Evolutionary conservation across 768 basidiomycete species (phyloP), one percentile per base, ranked within the genome.

Genomic region (Psilocybe sp.): DNA sequence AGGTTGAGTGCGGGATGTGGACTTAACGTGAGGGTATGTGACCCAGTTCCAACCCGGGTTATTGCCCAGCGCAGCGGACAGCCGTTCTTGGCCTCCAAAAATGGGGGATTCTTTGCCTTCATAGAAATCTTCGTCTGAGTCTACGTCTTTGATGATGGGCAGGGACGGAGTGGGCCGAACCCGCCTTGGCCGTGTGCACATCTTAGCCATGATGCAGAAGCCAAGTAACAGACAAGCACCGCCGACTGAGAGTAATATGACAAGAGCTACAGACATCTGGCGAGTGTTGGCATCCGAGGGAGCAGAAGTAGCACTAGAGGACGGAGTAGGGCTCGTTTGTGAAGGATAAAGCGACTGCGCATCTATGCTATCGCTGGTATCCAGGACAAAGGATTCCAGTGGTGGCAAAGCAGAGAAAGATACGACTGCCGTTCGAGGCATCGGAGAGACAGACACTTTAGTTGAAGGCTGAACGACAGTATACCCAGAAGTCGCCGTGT

Each of bases 41-140:
- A 79, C 74, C 81, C 81, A 84, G 44, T 73, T 74, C 78, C 81
- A 85, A 14, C 73, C 62, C 5, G 76, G 71, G 6, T 68, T 73
- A 40, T 75, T 72, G 47, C 69, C 70, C 56, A 68, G 57, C 19
- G 66, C 61, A 1, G 81, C 77, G 2, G 79, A 77, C 33, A 78
- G 66, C 38, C 74, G 59, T 57, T 89, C 87, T 58, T 82, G 82
- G 1, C 89, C 87, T n/a, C 88, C 87, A 57, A 91, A 90, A 33
- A 89, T 68, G 19, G 85, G 86, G 2, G 87, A 89, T 19, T 83
- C 83, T 47, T 83, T 79, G 7, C 70, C 61, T 33, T 71, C 66
- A 49, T 68, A 72, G 41, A 64, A 65, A 36, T 81, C 71, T 37
- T 75, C 72, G 19, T 79, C 76, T 11, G 73, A 63, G 52, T 73